These are phyloP conservation scores for Mimosa bimucronata DNA, from an alignment of 306 rosid species.

Conservation along the genomic window DNA sequence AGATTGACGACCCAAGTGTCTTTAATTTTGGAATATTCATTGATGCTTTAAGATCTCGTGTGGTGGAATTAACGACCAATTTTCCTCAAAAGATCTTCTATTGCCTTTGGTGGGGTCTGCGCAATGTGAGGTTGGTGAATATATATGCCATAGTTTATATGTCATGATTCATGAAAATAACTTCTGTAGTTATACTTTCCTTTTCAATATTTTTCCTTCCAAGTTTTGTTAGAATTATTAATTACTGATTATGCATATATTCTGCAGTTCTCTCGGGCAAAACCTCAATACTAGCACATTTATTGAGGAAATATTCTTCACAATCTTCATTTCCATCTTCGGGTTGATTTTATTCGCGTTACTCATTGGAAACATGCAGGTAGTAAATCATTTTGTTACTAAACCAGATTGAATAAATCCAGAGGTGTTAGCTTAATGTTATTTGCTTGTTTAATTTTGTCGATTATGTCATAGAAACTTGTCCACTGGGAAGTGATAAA, in stretches of 20 bases:
- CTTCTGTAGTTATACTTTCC: too few relatives aligned
- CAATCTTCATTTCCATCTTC: constrained; percentile 59
- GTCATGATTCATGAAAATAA: too few relatives aligned
- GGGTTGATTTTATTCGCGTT: constrained; percentile 78
- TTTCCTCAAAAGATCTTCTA: not conserved
- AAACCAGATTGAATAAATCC: too few relatives aligned
- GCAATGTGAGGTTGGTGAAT: not conserved
- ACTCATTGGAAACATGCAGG: constrained; percentile 96
- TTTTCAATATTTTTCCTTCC: too few relatives aligned
- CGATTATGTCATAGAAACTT: too few relatives aligned
- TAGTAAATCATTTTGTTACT: constrained; percentile 10
- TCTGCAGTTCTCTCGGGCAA: constrained; percentile 74
- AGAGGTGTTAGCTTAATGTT: too few relatives aligned
- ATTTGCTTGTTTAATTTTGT: not conserved
- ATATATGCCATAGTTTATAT: too few relatives aligned
- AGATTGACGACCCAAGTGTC: not conserved
- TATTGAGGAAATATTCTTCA: constrained; percentile 56
- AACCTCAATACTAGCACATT: constrained; percentile 69
- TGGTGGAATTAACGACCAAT: not conserved
- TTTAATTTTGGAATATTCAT: not conserved
- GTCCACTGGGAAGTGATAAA: too few relatives aligned
- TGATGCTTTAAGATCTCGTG: not conserved
- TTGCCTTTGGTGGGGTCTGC: not conserved
- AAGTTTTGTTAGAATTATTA: too few relatives aligned
- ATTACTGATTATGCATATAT: too few relatives aligned